These are phyloP conservation scores for Ceraceosorus guamensis DNA, from an alignment of 1,284 basidiomycete genomes.

Conservation along the genomic window DNA sequence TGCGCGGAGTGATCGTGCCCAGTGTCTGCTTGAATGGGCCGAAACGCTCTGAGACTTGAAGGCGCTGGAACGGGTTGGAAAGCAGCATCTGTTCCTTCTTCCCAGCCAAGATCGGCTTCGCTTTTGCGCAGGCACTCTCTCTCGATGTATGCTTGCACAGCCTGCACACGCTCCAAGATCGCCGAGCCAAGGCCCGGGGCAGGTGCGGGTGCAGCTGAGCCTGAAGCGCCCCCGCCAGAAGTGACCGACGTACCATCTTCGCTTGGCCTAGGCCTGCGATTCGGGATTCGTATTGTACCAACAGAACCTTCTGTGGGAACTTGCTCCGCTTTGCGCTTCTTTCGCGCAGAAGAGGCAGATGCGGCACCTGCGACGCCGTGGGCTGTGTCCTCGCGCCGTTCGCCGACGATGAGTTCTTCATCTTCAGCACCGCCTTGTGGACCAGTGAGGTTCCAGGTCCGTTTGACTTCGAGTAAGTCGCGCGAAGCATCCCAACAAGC, in stretches of 20 bases:
- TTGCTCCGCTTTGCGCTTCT: constrained; percentile 42
- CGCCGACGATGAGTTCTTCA: constrained; percentile 39
- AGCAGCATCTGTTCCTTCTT: constrained; percentile 43
- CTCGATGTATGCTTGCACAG: constrained; percentile 45
- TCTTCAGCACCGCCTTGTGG: constrained; percentile 36
- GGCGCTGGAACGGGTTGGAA: constrained; percentile 39
- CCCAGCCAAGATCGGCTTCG: constrained; percentile 40
- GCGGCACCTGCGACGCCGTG: constrained; percentile 19
- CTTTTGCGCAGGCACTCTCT: constrained; percentile 35
- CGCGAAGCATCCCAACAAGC: constrained; percentile 34
- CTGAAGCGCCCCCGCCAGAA: neutral
- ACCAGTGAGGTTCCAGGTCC: constrained; percentile 36
- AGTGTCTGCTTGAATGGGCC: constrained; percentile 38
- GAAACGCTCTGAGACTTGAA: constrained; percentile 32
- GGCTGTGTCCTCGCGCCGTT: constrained; percentile 23
- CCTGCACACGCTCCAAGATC: constrained; percentile 39
- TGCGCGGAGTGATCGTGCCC: neutral
- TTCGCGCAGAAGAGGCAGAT: no score
- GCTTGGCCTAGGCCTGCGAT: constrained; percentile 72
- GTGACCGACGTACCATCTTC: constrained; percentile 6
- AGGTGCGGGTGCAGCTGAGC: no score
- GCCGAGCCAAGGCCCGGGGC: constrained; percentile 24
- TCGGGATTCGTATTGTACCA: constrained; percentile 53
- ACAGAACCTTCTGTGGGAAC: constrained; percentile 16
- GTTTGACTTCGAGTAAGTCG: constrained; percentile 38